These are phyloP conservation scores for Phyllosticta citrichinensis DNA, from an alignment of 2,329 filamentous ascomycete genomes.

Conservation along the genomic window DNA sequence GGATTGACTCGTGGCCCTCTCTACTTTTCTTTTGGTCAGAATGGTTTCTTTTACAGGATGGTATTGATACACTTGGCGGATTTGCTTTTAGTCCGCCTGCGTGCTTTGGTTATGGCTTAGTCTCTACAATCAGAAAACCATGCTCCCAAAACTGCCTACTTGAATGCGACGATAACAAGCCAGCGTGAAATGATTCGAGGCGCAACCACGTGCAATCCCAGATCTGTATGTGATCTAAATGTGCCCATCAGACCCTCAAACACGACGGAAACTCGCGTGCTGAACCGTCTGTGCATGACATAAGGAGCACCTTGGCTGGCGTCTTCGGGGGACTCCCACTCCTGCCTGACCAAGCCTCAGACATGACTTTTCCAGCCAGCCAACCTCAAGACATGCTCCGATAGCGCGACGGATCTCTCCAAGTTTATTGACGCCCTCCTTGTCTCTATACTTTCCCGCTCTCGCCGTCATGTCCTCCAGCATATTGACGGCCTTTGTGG, in stretches of 20 bases:
- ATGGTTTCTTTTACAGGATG: not conserved
- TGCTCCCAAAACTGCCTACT: not conserved
- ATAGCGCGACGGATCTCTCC: not conserved
- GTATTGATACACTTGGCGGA: not conserved
- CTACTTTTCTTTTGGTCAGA: not conserved
- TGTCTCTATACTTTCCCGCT: not conserved
- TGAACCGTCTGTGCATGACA: not conserved
- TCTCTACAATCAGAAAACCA: not conserved
- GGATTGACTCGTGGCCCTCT: conserved; percentile 42
- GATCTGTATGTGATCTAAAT: no score
- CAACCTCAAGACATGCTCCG: not conserved
- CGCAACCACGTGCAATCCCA: no score
- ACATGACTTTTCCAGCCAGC: not conserved
- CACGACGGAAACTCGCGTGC: not conserved
- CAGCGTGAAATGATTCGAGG: no score
- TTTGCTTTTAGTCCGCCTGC: not conserved
- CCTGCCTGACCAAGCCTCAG: not conserved
- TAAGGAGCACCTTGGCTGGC: not conserved
- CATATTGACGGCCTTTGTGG: conserved; percentile 36
- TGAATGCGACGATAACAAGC: not conserved
- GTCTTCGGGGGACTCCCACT: not conserved
- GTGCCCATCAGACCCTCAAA: not conserved
- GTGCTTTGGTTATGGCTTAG: not conserved
- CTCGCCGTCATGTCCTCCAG: not conserved
- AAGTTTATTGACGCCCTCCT: not conserved